Evolutionary conservation across 352 stramenopile species (phyloP).

Genomic region (Pythium dissotocum): DNA sequence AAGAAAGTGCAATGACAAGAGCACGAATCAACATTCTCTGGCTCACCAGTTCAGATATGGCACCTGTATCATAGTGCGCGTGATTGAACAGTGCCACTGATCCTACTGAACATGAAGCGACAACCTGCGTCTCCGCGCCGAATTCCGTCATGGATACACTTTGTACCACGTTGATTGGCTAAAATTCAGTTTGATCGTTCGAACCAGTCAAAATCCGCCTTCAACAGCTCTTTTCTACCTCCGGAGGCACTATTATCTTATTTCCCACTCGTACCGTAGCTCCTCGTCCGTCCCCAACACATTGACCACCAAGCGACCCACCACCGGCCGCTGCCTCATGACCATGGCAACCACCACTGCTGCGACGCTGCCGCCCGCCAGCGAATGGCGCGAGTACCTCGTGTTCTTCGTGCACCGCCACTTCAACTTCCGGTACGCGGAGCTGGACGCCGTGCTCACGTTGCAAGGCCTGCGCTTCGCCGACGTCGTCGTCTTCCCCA

Average conservation of each 20-base stretch:
- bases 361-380: neutral
- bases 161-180: neutral
- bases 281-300: neutral
- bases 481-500: conserved; percentile 34
- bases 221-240: neutral
- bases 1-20: no score
- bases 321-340: neutral
- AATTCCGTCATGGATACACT: neutral
- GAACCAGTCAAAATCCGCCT: neutral
- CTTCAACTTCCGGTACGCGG: conserved; percentile 82
- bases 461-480: conserved; percentile 50
- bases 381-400: conserved; percentile 57
- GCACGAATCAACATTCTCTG: no score
- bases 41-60: no score
- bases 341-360: neutral
- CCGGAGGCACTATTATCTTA: conserved; percentile 7
- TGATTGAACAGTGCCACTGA: no score
- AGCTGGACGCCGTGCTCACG: conserved; percentile 73
- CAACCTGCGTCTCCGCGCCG: no score
- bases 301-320: neutral
- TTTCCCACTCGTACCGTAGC: neutral
- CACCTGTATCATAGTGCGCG: no score
- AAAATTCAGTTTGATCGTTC: neutral
- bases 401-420: conserved; percentile 85
- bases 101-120: no score